Percentiles rank a stretch among this genome's conserved stretches.
These are phyloP conservation scores for Trametes villosa DNA, from an alignment of 768 basidiomycete genomes.

Conservation along the genomic window DNA sequence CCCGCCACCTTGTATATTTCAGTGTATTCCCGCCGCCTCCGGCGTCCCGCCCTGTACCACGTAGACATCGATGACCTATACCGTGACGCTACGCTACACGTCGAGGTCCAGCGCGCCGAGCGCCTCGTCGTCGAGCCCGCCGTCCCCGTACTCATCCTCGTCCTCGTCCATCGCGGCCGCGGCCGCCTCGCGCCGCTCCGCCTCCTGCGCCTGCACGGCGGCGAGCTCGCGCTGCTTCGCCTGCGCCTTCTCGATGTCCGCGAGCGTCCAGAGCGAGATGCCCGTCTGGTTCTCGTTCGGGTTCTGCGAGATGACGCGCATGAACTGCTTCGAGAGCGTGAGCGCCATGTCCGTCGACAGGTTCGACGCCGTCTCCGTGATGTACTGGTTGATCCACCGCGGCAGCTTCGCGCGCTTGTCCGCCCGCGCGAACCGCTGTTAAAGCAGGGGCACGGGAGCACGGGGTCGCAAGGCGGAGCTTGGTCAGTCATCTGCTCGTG, in stretches of 20 bases:
- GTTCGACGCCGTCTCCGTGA: constrained; percentile 97
- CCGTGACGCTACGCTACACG: no score
- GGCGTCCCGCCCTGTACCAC: constrained; percentile 11
- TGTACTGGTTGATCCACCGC: constrained; percentile 99
- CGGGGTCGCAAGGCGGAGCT: constrained; percentile 1
- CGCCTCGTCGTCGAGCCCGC: constrained; percentile 38
- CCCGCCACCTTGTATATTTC: constrained; percentile 6
- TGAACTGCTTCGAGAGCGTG: constrained; percentile 92
- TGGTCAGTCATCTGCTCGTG: not conserved
- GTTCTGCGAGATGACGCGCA: constrained; percentile 98
- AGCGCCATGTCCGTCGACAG: constrained; percentile 98
- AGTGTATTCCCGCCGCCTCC: constrained; percentile 8
- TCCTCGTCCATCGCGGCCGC: constrained; percentile 42
- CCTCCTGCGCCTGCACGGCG: constrained; percentile 51
- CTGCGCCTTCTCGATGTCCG: constrained; percentile 88
- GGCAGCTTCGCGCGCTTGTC: constrained; percentile 96
- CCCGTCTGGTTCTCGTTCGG: constrained; percentile 96
- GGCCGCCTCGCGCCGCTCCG: constrained; percentile 36
- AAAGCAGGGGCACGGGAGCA: not conserved
- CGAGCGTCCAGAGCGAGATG: constrained; percentile 91
- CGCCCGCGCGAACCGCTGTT: constrained; percentile 85
- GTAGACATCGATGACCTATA: no score
- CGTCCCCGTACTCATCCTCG: constrained; percentile 55
- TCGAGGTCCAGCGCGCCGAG: constrained; percentile 35
- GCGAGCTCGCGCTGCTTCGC: constrained; percentile 74